Base-by-base conservation (phyloP, 164 flowering plant species). In the Saururus chinensis region DNA sequence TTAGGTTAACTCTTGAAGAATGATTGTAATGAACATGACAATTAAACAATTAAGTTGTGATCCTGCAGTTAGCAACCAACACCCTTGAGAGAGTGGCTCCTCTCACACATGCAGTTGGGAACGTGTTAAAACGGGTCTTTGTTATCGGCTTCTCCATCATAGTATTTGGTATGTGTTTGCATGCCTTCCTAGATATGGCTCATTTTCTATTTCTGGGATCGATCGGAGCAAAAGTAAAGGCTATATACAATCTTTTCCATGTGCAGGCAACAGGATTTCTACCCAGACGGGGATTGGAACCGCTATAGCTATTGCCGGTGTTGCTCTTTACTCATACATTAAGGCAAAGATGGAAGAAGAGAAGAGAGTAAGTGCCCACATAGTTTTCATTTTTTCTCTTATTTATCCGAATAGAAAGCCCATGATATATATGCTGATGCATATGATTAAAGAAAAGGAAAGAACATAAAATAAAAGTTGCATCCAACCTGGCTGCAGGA, bases 41-140 rank as follows among this genome's bases (percentile, higher is more conserved):
- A 20, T 19, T 8, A 19, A 53, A 19, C 11, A 11, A 12, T 13
- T 35, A 25, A 17, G 13, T 41, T 59, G 21, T 40, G 49, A 20
- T 52, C 9, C 75, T 61, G 62, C 84, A 92, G 98, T 56, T 92
- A 64, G 98, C 98, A 23, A 92, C 95, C 58, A 92, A 92, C 77
- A 92, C 98, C 30, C 78, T 92, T 59, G 98, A 92, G 80, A 81
- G 97, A 73, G 98, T 92, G 60, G 98, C 98, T 48, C 98, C 98
- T 53, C 92, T 92, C 20, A 92, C 97, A 0, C 98, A 92, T 64
- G 98, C 98, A 9, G 97, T 92, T 68, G 98, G 97, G 54, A 88
- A 92, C 62, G 98, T 92, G 71, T 74, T 92, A 85, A 89, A 92
- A 71, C 96, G 97, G 66, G 98, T 89, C 49, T 88, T 92, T 64